These are phyloP conservation scores for Penicillium mononematosum DNA, from an alignment of 495 filamentous ascomycete genomes.

Conservation along the genomic window DNA sequence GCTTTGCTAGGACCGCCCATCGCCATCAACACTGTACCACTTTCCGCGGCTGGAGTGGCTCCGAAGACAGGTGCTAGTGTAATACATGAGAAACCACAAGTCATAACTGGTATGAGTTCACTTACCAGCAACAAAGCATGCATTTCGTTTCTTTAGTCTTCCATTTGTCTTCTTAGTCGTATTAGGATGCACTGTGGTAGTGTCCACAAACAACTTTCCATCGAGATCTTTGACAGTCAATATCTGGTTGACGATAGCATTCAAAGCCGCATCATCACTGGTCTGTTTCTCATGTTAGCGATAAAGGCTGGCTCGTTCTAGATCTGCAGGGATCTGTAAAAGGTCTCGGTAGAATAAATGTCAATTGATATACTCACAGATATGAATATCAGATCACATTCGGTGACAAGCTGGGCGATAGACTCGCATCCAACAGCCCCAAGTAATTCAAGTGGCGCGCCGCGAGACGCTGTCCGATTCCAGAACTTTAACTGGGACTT, in stretches of 20 bases:
- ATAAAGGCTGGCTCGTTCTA: neutral
- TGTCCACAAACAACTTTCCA: conserved; percentile 12
- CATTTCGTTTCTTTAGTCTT: conserved; percentile 1
- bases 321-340: neutral
- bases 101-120: neutral
- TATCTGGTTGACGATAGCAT: conserved; percentile 8
- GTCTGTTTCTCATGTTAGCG: neutral
- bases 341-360: neutral
- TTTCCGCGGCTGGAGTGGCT: conserved; percentile 11
- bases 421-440: conserved; percentile 11
- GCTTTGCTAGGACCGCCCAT: conserved; percentile 3
- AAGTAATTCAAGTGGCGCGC: conserved; percentile 1
- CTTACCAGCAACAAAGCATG: conserved; percentile 13
- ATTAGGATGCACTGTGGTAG: conserved; percentile 15
- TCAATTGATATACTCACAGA: conserved; percentile 8
- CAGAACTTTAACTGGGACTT: conserved; percentile 7
- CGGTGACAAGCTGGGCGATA: conserved; percentile 1
- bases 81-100: neutral
- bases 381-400: conserved; percentile 17
- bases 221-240: conserved; percentile 4
- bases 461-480: conserved; percentile 13
- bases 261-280: conserved; percentile 12
- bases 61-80: conserved; percentile 14
- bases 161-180: conserved; percentile 2
- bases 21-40: conserved; percentile 11